Evolutionary conservation across 75 land plant genomes (phyloP).

Genomic region (Selaginella tamariscina): DNA sequence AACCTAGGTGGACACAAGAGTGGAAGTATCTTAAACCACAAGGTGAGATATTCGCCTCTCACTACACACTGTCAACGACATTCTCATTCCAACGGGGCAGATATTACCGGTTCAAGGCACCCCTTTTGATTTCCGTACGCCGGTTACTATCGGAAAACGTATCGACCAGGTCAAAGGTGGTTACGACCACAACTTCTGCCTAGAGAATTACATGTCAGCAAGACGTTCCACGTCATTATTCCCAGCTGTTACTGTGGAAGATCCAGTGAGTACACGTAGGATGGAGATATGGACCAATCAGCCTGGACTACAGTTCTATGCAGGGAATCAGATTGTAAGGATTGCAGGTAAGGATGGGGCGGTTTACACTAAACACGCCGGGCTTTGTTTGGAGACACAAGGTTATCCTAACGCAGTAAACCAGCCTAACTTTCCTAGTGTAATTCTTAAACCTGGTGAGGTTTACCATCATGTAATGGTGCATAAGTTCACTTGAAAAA

Average conservation of each 20-base stretch:
- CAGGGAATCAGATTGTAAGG: conserved; percentile 60
- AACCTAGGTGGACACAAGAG: conserved; percentile 74
- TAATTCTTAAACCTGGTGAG: conserved; percentile 67
- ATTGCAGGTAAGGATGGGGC: conserved; percentile 80
- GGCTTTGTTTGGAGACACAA: conserved; percentile 89
- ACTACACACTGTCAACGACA: conserved; percentile 57
- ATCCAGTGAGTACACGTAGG: conserved; percentile 55
- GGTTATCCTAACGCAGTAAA: conserved; percentile 93
- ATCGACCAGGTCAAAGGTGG: conserved; percentile 60
- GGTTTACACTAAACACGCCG: conserved; percentile 54
- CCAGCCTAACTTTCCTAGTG: conserved; percentile 67
- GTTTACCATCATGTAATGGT: conserved; percentile 79
- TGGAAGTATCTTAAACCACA: conserved; percentile 53
- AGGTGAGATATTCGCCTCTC: conserved; percentile 41
- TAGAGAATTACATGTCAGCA: conserved; percentile 36
- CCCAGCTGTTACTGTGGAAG: conserved; percentile 49
- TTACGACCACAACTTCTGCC: conserved; percentile 55
- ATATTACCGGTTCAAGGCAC: conserved; percentile 60
- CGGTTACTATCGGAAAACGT: conserved; percentile 19
- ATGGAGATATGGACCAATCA: conserved; percentile 74
- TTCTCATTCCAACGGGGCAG: conserved; percentile 74
- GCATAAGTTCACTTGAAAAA: conserved; percentile 66
- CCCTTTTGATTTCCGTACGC: conserved; percentile 68
- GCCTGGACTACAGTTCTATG: conserved; percentile 92
- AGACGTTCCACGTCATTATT: conserved; percentile 20